Evolutionary conservation across 805 yeast species (phyloP), one percentile per base, ranked within the genome.

Genomic region (Sugiyamaella floridensis): DNA sequence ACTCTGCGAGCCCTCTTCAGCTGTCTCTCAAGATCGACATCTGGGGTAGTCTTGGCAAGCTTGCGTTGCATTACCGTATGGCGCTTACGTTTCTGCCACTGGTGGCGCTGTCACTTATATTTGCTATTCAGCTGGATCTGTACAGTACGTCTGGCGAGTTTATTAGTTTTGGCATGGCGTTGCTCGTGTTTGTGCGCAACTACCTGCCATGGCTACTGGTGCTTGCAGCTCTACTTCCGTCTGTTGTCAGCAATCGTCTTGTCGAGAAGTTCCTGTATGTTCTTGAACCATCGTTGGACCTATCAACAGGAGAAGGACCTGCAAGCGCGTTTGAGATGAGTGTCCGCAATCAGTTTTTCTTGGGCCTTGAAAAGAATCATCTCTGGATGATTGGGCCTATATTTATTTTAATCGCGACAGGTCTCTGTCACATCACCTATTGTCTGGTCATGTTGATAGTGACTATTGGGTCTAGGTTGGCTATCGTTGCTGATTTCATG

Each of bases 51-150:
- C 66, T 89, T 54, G 82, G 81, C 55, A 71, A 83, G 56, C 67
- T 89, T 40, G 83, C 86, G 5, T 71, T 89, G 59, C 75, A 93
- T 51, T 89, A 85, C 65, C 74, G 97, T 61, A 73, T 88, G 18
- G 81, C 85, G 0, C 69, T 85, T 40, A 82, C 85, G 1, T 76
- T 89, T 0, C 76, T 86, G 49, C 89, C 95, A 1, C 71, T 83
- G 1, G 76, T 79, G 46, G 70, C 85, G 16, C 73, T 83, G 0
- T 69, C 81, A 0, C 55, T 80, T 14, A 76, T 77, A 0, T 56
- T 85, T 47, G 61, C 78, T 2, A 60, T 79, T 16, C 97, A 89
- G 64, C 72, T 84, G 51, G 62, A 62, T 40, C 60, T 62, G 22
- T 83, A 74, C 61, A 63, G 69, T 46, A 58, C 67, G 28, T 67